Conservation (phyloP, 176 grass and related monocot genomes). For the Raddia guianensis region DNA sequence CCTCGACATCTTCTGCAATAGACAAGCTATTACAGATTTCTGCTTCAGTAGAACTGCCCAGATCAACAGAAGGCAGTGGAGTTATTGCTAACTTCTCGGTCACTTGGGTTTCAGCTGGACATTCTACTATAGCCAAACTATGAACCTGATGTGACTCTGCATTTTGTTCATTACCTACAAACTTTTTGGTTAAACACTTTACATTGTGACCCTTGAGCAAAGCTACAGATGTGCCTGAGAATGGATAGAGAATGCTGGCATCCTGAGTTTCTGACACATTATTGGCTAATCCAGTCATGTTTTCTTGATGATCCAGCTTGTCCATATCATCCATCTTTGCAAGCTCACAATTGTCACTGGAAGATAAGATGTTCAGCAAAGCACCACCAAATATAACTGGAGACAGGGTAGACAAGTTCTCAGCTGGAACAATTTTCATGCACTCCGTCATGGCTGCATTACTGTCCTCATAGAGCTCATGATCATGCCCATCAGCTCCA, state of each 20-base stretch:
- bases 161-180: not conserved
- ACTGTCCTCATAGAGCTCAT: not conserved
- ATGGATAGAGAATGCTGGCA: not conserved
- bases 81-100: not conserved
- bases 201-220: not conserved
- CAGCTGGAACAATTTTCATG: not conserved
- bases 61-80: conserved; percentile 4
- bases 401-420: conserved; percentile 5
- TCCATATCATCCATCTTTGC: not conserved
- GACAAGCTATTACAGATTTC: conserved; percentile 12
- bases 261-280: not conserved
- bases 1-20: conserved; percentile 14
- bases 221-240: not conserved
- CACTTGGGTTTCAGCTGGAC: conserved; percentile 10
- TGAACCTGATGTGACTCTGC: not conserved
- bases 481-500: not conserved
- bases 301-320: not conserved
- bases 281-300: not conserved
- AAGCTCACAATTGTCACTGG: not conserved
- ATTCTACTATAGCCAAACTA: not conserved
- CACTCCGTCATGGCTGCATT: not conserved
- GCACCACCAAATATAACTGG: not conserved
- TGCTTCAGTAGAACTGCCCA: not conserved
- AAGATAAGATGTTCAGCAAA: not conserved
- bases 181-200: not conserved